Conservation (phyloP, 257 asterid genomes). For the Solanum boliviense region DNA sequence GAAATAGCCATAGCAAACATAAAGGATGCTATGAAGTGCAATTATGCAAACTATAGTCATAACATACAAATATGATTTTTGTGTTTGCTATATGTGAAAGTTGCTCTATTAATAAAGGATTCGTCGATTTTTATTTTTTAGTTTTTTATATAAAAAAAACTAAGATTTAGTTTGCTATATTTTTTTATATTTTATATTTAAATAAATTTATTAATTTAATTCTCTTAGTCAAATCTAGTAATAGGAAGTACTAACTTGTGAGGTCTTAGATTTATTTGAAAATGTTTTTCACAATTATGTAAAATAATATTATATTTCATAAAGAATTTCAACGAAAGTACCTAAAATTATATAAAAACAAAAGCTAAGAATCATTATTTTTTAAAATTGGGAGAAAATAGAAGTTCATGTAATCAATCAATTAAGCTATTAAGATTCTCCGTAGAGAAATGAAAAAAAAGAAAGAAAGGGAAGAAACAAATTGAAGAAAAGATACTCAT, state of each 20-base stretch:
- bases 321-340: not conserved
- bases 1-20: too few relatives aligned
- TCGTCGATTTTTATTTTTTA: not conserved
- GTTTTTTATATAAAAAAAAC: not conserved
- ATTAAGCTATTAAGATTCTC: not conserved
- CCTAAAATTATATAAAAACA: not conserved
- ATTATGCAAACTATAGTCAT: too few relatives aligned
- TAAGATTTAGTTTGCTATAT: not conserved
- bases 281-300: too few relatives aligned
- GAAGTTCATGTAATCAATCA: too few relatives aligned
- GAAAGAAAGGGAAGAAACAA: not conserved
- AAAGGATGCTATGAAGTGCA: too few relatives aligned
- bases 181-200: too few relatives aligned
- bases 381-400: too few relatives aligned
- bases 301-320: too few relatives aligned
- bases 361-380: not conserved
- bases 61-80: too few relatives aligned
- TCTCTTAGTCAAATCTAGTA: not conserved
- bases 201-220: too few relatives aligned
- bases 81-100: too few relatives aligned
- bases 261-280: not conserved
- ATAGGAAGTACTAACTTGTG: not conserved
- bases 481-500: not conserved
- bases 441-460: not conserved
- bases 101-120: not conserved